These are phyloP conservation scores for Cichorium intybus DNA, from an alignment of 140 eudicot species.

Conservation along the genomic window DNA sequence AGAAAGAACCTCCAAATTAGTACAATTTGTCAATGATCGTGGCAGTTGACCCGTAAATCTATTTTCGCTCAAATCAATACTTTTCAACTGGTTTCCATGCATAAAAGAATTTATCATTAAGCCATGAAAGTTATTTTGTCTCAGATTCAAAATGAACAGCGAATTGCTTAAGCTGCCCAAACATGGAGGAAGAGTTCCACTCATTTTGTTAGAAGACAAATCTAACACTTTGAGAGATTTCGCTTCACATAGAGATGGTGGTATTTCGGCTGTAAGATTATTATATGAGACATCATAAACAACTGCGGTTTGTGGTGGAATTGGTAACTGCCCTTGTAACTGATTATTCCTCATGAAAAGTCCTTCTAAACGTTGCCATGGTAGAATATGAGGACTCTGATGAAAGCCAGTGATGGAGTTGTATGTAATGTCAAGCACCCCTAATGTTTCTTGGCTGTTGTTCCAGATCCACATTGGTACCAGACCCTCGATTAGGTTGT, in stretches of 20 bases:
- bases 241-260: conserved; percentile 21
- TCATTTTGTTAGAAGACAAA: conserved; percentile 22
- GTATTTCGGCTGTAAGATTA: conserved; percentile 16
- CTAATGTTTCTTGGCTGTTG: conserved; percentile 24
- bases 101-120: background rate
- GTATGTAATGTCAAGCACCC: background rate
- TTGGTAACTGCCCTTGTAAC: conserved; percentile 29
- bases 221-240: conserved; percentile 17
- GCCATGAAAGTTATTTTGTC: background rate
- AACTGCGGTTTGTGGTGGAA: conserved; percentile 25
- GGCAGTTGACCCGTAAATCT: conserved; percentile 4
- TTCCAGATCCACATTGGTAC: conserved; percentile 35
- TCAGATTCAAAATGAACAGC: background rate
- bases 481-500: conserved; percentile 29
- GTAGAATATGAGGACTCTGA: conserved; percentile 12
- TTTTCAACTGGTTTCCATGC: background rate
- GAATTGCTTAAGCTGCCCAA: conserved; percentile 4
- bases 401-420: conserved; percentile 32
- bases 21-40: conserved; percentile 18
- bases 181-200: conserved; percentile 29
- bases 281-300: conserved; percentile 1
- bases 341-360: conserved; percentile 4
- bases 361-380: conserved; percentile 16
- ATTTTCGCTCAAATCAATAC: background rate
- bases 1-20: background rate